A percentile compares a stretch with the other conserved stretches of the same genome.
These are phyloP conservation scores for Lentinus brumalis DNA, from an alignment of 768 basidiomycete species.

Conservation along the genomic window DNA sequence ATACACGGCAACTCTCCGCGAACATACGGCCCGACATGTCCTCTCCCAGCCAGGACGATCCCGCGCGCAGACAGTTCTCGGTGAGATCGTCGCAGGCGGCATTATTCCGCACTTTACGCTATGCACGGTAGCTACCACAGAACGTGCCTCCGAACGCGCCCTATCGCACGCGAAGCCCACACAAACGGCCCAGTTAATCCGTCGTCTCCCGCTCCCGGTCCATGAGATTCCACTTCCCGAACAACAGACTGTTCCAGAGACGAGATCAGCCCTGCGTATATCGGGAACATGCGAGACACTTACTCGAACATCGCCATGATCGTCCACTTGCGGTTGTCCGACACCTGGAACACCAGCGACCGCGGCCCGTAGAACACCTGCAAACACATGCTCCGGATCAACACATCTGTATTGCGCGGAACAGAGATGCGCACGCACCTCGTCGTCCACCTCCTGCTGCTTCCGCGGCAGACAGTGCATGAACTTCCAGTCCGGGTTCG, in stretches of 20 bases:
- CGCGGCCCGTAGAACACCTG: conserved; percentile 93
- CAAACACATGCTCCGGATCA: conserved; percentile 9
- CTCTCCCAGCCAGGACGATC: background rate
- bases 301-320: conserved; percentile 92
- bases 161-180: background rate
- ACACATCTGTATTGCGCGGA: background rate
- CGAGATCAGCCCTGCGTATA: conserved; percentile 2
- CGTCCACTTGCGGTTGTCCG: conserved; percentile 97
- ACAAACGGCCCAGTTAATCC: background rate
- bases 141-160: background rate
- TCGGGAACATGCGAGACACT: conserved; percentile 32
- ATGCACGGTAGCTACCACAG: conserved; percentile 2
- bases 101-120: conserved; percentile 10
- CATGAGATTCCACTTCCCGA: conserved; percentile 35
- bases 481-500: conserved; percentile 90
- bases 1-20: background rate
- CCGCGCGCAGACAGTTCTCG: background rate
- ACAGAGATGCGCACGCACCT: conserved; percentile 47
- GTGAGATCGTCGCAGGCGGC: conserved; percentile 10
- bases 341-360: conserved; percentile 90
- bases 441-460: conserved; percentile 91
- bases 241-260: conserved; percentile 33
- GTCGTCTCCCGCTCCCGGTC: background rate
- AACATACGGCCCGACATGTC: background rate
- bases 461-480: conserved; percentile 96